These are phyloP conservation scores for Fusarium chaquense DNA, from an alignment of 2,329 filamentous ascomycete genomes.

Conservation along the genomic window DNA sequence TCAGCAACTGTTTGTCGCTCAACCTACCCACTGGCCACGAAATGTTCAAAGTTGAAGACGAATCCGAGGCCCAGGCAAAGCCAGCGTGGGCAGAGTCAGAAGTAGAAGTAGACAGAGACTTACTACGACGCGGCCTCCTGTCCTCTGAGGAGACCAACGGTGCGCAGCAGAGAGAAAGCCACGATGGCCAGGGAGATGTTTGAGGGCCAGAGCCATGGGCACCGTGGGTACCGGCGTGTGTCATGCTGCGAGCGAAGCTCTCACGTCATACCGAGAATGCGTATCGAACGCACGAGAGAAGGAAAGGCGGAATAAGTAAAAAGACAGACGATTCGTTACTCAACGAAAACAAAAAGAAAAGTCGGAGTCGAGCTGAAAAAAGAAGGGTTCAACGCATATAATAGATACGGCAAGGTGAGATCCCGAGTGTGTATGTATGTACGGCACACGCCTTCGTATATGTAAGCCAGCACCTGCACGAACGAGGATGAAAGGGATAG, in stretches of 20 bases:
- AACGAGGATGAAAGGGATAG: slow-evolving; percentile 37
- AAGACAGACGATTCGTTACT: slow-evolving; percentile 27
- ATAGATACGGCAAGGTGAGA: slow-evolving; percentile 20
- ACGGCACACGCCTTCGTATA: slow-evolving; percentile 37
- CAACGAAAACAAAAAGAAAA: slow-evolving; percentile 14
- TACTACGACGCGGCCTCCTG: slow-evolving; percentile 56
- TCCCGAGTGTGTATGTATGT: slow-evolving; percentile 35
- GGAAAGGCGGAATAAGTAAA: slow-evolving; percentile 24
- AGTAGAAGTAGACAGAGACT: slow-evolving; percentile 48
- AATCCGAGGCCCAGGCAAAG: slow-evolving; percentile 37
- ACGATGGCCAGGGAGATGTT: slow-evolving; percentile 57
- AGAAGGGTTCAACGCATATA: slow-evolving; percentile 19
- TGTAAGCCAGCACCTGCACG: slow-evolving; percentile 31
- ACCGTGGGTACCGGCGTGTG: slow-evolving; percentile 57
- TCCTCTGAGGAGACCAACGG: slow-evolving; percentile 55
- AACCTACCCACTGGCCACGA: slow-evolving; percentile 46
- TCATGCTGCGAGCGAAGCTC: slow-evolving; percentile 54
- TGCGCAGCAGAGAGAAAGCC: slow-evolving; percentile 62
- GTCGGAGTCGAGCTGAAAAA: slow-evolving; percentile 9
- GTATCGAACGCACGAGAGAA: slow-evolving; percentile 25
- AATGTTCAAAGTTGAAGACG: slow-evolving; percentile 42
- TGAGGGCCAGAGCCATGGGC: slow-evolving; percentile 57
- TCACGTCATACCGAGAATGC: slow-evolving; percentile 45
- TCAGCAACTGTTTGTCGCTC: slow-evolving; percentile 49
- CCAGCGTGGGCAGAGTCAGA: slow-evolving; percentile 36